Evolutionary conservation across 2,329 filamentous ascomycete genomes (phyloP).

Genomic region (Teratosphaeria epicoccoides): DNA sequence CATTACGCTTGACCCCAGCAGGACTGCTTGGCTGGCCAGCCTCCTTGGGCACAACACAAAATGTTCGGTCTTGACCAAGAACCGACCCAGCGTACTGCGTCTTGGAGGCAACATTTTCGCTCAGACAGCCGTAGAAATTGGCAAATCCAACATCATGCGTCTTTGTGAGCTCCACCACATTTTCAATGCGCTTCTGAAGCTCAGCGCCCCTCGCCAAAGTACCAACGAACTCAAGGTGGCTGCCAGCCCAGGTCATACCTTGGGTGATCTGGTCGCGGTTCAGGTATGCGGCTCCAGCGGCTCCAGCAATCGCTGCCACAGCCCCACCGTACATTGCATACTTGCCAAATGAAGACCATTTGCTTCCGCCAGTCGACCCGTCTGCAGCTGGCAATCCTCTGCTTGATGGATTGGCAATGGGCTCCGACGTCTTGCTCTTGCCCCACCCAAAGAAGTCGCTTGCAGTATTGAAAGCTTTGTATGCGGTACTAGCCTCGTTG

Average conservation of each 20-base stretch:
- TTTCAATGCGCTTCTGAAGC: slow-evolving; percentile 61
- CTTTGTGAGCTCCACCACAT: slow-evolving; percentile 52
- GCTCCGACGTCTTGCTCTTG: slow-evolving; percentile 9
- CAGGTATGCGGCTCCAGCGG: slow-evolving; percentile 74
- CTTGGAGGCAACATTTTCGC: slow-evolving; percentile 45
- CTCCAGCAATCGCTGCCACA: slow-evolving; percentile 66
- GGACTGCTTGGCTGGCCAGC: slow-evolving; percentile 8
- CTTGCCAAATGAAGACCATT: slow-evolving; percentile 57
- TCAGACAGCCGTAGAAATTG: slow-evolving; percentile 80
- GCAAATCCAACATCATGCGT: slow-evolving; percentile 65
- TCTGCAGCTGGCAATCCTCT: slow-evolving; percentile 22
- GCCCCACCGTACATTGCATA: slow-evolving; percentile 80
- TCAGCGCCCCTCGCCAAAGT: slow-evolving; percentile 78
- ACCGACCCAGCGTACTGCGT: slow-evolving; percentile 46
- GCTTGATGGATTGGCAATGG: slow-evolving; percentile 16
- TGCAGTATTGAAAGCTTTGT: slow-evolving; percentile 56
- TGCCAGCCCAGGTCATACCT: slow-evolving; percentile 72
- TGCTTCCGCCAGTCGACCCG: slow-evolving; percentile 6
- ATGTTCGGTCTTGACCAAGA: slow-evolving; percentile 65
- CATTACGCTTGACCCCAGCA: slow-evolving; percentile 15
- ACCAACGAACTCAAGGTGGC: slow-evolving; percentile 87
- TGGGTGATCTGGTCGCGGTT: slow-evolving; percentile 70
- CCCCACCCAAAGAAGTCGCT: slow-evolving; percentile 47
- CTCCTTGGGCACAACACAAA: slow-evolving; percentile 67
- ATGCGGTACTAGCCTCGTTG: slow-evolving; percentile 58